Base-by-base conservation (phyloP, 2,329 filamentous ascomycete genomes). In the Fusarium compactum region DNA sequence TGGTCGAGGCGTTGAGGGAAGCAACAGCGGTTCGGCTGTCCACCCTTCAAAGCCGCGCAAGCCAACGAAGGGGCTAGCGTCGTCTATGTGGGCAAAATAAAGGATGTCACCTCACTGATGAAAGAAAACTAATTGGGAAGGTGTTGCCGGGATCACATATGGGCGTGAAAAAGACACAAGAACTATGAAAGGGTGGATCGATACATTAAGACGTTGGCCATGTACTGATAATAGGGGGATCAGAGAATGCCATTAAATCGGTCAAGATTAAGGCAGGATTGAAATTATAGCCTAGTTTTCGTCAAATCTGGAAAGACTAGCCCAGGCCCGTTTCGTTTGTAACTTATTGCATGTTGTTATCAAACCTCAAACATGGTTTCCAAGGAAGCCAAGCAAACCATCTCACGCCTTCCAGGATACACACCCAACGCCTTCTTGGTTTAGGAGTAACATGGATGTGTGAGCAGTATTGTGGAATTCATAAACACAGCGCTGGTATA, bases 11-110 rank as follows among this genome's bases (percentile, higher is more conserved):
- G 43, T 18, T 38, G 25, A 50, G 40, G 25, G 16, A 27, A 15
- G n/a, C 16, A 56, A 47, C 25, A 69, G 24, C n/a, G 25, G 43
- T n/a, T 18, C 24, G 20, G 14, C 29, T 8, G 27, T 24, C 14
- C n/a, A 43, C 20, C 12, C n/a, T 24, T 10, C n/a, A 34, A 61
- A 48, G 27, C 25, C 27, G 18, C 41, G 52, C n/a, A 75, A 66
- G 34, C 67, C 62, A 8, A 64, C 58, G 9, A 53, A 65, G 18
- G 72, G 72, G 3, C 50, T 74, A 7, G 46, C 47, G 12, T 64
- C 69, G 20, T 74, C 73, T 15, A 72, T 74, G 59, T 74, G 73
- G 73, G 72, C 73, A 25, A 59, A 55, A 30, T 62, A 48, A 47
- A 45, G 30, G 24, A 20, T n/a, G 10, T 25, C 11, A 16, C 18